Evolutionary conservation across 2,329 filamentous ascomycete species (phyloP).

Genomic region (Chaetomium sp.): DNA sequence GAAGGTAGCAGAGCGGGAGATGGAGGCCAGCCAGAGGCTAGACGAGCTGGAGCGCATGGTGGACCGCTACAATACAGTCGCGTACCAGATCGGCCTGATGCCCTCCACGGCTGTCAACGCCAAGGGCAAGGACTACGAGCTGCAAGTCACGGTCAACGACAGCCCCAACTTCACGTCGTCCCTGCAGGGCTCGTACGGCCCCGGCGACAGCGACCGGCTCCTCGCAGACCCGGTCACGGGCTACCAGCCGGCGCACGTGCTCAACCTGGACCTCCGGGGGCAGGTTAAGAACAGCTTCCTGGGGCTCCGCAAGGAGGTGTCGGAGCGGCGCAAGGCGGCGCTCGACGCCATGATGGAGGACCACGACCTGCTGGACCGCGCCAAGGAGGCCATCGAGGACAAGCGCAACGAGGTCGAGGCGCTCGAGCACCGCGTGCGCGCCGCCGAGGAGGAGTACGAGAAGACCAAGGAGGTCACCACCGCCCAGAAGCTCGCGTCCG

Average conservation of each 20-base stretch:
- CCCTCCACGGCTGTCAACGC: constrained; percentile 83
- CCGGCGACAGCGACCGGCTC: constrained; percentile 69
- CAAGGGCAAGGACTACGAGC: constrained; percentile 81
- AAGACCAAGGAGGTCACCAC: constrained; percentile 85
- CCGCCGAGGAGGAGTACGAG: constrained; percentile 91
- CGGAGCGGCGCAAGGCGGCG: constrained; percentile 78
- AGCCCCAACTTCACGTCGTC: constrained; percentile 74
- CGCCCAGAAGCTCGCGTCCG: constrained; percentile 83
- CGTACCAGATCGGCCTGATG: constrained; percentile 91
- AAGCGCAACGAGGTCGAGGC: constrained; percentile 91
- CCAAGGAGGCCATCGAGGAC: constrained; percentile 96
- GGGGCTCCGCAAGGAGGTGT: constrained; percentile 81
- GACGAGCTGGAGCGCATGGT: constrained; percentile 91
- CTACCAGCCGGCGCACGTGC: constrained; percentile 84
- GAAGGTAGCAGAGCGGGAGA: constrained; percentile 80
- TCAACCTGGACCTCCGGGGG: constrained; percentile 86
- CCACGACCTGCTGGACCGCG: constrained; percentile 88
- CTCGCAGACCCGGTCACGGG: constrained; percentile 80
- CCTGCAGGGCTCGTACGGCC: constrained; percentile 48
- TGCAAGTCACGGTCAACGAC: constrained; percentile 79
- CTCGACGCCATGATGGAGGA: constrained; percentile 94
- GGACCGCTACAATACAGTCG: constrained; percentile 89
- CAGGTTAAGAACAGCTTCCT: constrained; percentile 78
- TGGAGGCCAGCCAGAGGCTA: constrained; percentile 80
- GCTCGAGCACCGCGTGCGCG: constrained; percentile 81